These are phyloP conservation scores for Panicum virgatum DNA, from an alignment of 202 grass and related monocot species.

Conservation along the genomic window DNA sequence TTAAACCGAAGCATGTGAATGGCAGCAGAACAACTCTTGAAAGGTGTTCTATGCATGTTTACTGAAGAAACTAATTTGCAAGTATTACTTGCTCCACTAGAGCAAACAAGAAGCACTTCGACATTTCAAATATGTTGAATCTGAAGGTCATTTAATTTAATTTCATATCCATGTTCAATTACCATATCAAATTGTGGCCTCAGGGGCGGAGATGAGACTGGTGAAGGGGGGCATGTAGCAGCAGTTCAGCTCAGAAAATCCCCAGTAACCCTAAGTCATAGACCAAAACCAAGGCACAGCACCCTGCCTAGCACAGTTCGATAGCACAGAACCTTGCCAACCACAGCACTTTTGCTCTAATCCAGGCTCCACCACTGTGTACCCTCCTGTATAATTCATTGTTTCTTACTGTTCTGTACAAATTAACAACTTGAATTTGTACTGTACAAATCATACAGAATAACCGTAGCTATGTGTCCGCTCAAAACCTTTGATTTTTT, in stretches of 20 bases:
- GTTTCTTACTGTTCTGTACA: neutral
- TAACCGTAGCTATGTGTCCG: neutral
- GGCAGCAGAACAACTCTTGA: neutral
- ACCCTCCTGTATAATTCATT: neutral
- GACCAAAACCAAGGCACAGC: neutral
- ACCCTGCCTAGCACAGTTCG: neutral
- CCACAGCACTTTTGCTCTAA: neutral
- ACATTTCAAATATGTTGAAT: constrained; percentile 16
- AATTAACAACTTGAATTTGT: neutral
- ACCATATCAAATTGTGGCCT: constrained; percentile 3
- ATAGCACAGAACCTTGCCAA: neutral
- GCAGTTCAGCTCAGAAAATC: neutral
- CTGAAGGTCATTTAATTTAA: neutral
- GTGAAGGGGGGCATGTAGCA: neutral
- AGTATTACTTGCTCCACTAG: neutral
- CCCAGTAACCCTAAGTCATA: neutral
- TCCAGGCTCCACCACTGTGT: neutral
- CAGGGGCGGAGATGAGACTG: neutral
- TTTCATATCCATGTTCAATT: neutral
- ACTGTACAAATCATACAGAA: neutral
- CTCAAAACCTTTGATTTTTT: neutral
- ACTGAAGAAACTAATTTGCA: neutral
- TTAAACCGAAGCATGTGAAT: neutral
- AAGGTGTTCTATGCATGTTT: neutral
- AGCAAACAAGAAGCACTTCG: neutral